phyloP scores from a whole-genome alignment of 805 yeast genomes.

The Candida methanosorbosa region DNA sequence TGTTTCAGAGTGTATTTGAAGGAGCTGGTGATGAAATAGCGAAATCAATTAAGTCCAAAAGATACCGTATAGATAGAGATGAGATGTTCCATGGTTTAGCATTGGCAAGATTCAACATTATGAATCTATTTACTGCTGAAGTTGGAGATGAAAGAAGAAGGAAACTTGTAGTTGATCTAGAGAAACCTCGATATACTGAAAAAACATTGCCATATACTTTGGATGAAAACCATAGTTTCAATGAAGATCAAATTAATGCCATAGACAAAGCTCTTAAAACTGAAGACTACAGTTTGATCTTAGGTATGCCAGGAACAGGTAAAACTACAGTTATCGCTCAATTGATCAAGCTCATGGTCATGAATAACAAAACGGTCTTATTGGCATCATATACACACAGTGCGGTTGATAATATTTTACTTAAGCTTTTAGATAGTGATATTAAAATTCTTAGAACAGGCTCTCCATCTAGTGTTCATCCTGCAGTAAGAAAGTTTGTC shows the following conservation, averaged over 20 bases:
- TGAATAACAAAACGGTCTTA: slow-evolving; percentile 56
- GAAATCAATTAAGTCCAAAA: slow-evolving; percentile 5
- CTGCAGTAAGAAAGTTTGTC: slow-evolving; percentile 44
- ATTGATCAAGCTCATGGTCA: slow-evolving; percentile 52
- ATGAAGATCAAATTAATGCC: slow-evolving; percentile 66
- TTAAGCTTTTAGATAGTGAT: slow-evolving; percentile 47
- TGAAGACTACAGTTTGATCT: slow-evolving; percentile 66
- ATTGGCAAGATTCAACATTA: slow-evolving; percentile 64
- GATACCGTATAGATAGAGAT: slow-evolving; percentile 72
- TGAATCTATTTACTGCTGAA: slow-evolving; percentile 51
- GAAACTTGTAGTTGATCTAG: slow-evolving; percentile 44
- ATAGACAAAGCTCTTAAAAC: slow-evolving; percentile 55
- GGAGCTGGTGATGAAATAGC: slow-evolving; percentile 4
- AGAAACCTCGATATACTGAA: slow-evolving; percentile 32
- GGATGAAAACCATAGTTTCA: slow-evolving; percentile 30
- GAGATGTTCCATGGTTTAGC: slow-evolving; percentile 69
- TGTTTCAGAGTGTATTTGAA: slow-evolving; percentile 38
- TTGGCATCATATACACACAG: slow-evolving; percentile 88
- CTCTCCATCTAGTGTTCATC: slow-evolving; percentile 47
- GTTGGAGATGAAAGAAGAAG: slow-evolving; percentile 39
- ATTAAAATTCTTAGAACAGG: slow-evolving; percentile 65
- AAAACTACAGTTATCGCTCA: slow-evolving; percentile 86
- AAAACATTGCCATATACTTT: slow-evolving; percentile 11
- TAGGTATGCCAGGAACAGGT: slow-evolving; percentile 99
- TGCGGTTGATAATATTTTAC: slow-evolving; percentile 87